Base-by-base conservation (phyloP, 208 protist species). In the Naegleria fowleri region DNA sequence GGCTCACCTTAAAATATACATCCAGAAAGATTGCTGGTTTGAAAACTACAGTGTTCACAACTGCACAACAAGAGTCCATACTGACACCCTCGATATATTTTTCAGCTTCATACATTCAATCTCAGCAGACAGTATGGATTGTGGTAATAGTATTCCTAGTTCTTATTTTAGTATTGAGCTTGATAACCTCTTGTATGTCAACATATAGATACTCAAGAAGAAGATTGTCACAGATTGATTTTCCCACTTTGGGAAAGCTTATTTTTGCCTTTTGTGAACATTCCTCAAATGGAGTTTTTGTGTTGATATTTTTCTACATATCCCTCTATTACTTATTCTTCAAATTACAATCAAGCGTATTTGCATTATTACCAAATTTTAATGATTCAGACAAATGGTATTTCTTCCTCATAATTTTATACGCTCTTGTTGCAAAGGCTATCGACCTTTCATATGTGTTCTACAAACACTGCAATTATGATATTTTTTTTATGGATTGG, bases 401-500 rank as follows among this genome's bases (percentile, higher is more conserved):
- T 19, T 91, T 29, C 39, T 40, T n/a, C 16, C 9, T 38, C 0
- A 29, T 91, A n/a, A 9, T 91, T 41, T 0, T 29, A 58, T 5
- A 90, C 5, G 25, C 22, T 88, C 51, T 91, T 5, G 5, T 91
- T 7, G 90, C 83, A 52, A 92, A 92, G 39, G 38, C 40, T 3
- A 7, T 92, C 33, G 55, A 91, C 87, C 5, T 92, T 7, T 6
- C 92, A 4, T 86, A 48, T 55, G 29, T 19, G 0, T 52, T 92
- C 11, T 85, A 83, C 33, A 41, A 52, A 25, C 90, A 92, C 25
- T 92, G 51, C 16, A 76, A 7, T 38, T 58, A 76, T 33, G 91
- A 92, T 39, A 85, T 92, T 22, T 92, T 92, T 36, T 92, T 92
- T 19, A 87, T 92, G n/a, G 91, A 92, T 90, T 92, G 88, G 88